Evolutionary conservation across 768 basidiomycete genomes (phyloP).

Genomic region (Lactifluus hygrophoroides): DNA sequence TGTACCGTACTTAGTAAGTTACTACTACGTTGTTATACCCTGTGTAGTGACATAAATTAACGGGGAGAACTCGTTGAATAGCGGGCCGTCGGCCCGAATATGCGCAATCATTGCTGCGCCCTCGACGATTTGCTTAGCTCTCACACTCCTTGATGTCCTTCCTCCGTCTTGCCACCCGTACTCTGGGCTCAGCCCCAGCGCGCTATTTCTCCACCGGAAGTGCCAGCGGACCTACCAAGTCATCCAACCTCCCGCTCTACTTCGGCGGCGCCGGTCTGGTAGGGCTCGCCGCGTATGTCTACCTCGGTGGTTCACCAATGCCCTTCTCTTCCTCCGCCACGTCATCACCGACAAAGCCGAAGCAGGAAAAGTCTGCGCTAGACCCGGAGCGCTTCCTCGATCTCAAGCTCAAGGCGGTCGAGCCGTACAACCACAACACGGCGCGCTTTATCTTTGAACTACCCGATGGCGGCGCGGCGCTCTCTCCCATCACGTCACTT

Average conservation of each 20-base stretch:
- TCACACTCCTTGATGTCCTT: conserved; percentile 18
- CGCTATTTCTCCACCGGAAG: conserved; percentile 42
- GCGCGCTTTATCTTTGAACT: conserved; percentile 76
- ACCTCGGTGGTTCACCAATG: conserved; percentile 33
- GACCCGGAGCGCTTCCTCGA: conserved; percentile 69
- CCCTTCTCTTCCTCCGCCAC: conserved; percentile 13
- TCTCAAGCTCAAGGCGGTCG: conserved; percentile 72
- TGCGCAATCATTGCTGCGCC: too few relatives aligned
- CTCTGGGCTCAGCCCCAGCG: conserved; percentile 21
- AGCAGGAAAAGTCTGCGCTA: conserved; percentile 58
- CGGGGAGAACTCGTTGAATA: too few relatives aligned
- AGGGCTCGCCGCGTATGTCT: conserved; percentile 38
- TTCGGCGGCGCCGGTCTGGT: conserved; percentile 36
- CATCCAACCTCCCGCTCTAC: conserved; percentile 40
- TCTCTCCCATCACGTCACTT: conserved; percentile 72
- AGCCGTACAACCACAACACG: conserved; percentile 93
- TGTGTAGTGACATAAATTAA: too few relatives aligned
- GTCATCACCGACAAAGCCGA: conserved; percentile 24
- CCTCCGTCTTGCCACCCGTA: conserved; percentile 19
- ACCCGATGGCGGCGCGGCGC: conserved; percentile 66
- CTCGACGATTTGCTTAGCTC: too few relatives aligned
- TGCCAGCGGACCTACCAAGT: conserved; percentile 29
- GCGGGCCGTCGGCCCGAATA: too few relatives aligned
- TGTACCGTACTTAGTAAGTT: too few relatives aligned
- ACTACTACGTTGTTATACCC: background rate